Evolutionary conservation across 2,329 filamentous ascomycete genomes (phyloP), one percentile per base, ranked within the genome.

Genomic region (Colletotrichum tamarilloi): DNA sequence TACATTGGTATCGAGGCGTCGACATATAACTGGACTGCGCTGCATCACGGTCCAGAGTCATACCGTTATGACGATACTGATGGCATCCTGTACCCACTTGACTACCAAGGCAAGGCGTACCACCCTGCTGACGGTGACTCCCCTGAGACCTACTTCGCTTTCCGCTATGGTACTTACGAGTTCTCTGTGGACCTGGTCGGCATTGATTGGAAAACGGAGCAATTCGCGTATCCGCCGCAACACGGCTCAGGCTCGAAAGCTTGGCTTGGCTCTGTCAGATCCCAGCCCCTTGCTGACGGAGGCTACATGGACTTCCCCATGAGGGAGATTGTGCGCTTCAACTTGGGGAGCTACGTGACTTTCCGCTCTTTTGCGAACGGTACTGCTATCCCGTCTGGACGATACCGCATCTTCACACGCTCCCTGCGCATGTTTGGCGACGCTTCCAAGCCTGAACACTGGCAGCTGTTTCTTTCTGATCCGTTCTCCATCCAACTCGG

Each of bases 391-490:
- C 68, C 67, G 1, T 68, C 73, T 4, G 76, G 76, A 5, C 66
- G 65, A 12, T 76, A 77, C 62, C 65, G 66, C 28, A 56, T 76
- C 62, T 81, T 82, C 0, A 81, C 88, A 16, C 83, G 84, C 63
- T 86, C 87, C 1, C 77, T 90, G 75, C 84, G 83, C 67, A 84
- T 90, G 67, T 88, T 86, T 76, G 88, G 88, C 6, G 82, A 90
- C 63, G 79, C 79, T 38, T 77, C 80, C 19, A 81, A 84, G 63
- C 75, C 80, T 2, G 79, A 78, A 2, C 85, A 90, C 56, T 90
- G 87, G 80, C 87, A 89, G 38, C 77, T 81, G 0, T 78, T 78
- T 22, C 81, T 85, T 75, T 83, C 86, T 11, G 73, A 75, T 55
- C n/a, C 73, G 19, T 76, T 76, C 55, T 59, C 64, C 1, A 62